phyloP scores from a whole-genome alignment of 331 rosid species.

The Stylosanthes scabra region DNA sequence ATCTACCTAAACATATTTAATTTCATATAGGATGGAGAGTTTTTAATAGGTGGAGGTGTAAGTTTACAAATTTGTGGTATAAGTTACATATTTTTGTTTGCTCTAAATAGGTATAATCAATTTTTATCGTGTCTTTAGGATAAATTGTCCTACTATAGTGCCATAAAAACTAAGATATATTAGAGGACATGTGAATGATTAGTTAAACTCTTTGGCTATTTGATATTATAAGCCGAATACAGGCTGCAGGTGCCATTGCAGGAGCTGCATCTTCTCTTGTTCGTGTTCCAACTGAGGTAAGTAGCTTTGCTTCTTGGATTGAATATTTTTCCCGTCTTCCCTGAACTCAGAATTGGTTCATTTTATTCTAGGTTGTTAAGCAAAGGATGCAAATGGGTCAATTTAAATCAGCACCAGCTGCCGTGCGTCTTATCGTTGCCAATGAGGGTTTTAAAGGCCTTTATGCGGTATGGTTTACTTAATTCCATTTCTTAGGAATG shows the following conservation, averaged over 20 bases:
- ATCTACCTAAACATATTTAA: conserved; percentile 2
- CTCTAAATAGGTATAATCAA: background rate
- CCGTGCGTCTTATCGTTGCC: conserved; percentile 47
- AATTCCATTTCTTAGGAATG: conserved; percentile 31
- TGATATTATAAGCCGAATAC: conserved; percentile 50
- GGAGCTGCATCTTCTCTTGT: conserved; percentile 78
- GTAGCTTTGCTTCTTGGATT: conserved; percentile 23
- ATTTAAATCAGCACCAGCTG: conserved; percentile 51
- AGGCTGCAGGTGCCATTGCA: conserved; percentile 86
- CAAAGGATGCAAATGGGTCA: conserved; percentile 67
- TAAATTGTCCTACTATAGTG: background rate
- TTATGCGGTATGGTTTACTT: conserved; percentile 54
- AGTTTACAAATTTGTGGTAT: conserved; percentile 5
- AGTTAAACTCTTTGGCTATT: conserved; percentile 18
- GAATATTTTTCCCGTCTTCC: conserved; percentile 2
- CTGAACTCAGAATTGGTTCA: conserved; percentile 38
- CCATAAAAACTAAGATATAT: conserved; percentile 1
- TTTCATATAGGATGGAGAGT: background rate
- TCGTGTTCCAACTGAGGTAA: conserved; percentile 89
- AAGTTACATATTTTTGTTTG: background rate
- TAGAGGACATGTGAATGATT: conserved; percentile 4
- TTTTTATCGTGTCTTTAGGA: conserved; percentile 7
- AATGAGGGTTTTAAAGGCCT: conserved; percentile 67
- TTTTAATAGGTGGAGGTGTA: background rate
- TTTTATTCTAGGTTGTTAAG: conserved; percentile 60